A percentile compares a stretch with the other conserved stretches of the same genome.
Evolutionary conservation across 2,329 filamentous ascomycete species (phyloP).

Genomic region (Domatiomyces globalis): DNA sequence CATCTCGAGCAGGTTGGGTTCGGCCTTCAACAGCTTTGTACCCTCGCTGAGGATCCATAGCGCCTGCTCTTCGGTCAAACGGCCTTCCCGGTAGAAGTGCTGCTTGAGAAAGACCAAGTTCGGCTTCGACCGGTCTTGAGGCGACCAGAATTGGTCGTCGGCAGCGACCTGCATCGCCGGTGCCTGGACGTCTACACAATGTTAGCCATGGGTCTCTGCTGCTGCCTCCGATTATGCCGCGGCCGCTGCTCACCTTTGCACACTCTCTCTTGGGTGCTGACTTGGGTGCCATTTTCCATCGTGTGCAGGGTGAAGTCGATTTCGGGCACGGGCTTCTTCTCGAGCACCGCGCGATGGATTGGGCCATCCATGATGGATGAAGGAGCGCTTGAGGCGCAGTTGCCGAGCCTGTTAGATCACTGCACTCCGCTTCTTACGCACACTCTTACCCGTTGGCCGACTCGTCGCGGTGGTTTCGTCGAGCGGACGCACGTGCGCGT

Average conservation of each 20-base stretch:
- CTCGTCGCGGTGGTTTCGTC: not conserved
- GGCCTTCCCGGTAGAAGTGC: slow-evolving; percentile 94
- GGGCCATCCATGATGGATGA: slow-evolving; percentile 27
- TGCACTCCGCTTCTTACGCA: not conserved
- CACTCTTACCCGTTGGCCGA: not conserved
- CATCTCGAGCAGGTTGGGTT: slow-evolving; percentile 97
- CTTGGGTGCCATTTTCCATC: slow-evolving; percentile 93
- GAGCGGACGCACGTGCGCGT: not conserved
- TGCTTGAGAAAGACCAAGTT: slow-evolving; percentile 92
- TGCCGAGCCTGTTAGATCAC: not conserved
- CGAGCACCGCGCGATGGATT: slow-evolving; percentile 75
- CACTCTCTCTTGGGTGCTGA: slow-evolving; percentile 88
- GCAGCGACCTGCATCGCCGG: slow-evolving; percentile 85
- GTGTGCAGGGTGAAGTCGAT: slow-evolving; percentile 98
- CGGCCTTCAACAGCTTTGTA: slow-evolving; percentile 70
- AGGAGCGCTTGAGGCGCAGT: slow-evolving; percentile 14
- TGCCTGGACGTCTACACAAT: slow-evolving; percentile 76
- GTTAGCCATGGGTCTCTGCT: slow-evolving; percentile 1
- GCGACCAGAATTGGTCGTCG: slow-evolving; percentile 87
- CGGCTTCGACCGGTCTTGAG: slow-evolving; percentile 72
- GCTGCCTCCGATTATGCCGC: not conserved
- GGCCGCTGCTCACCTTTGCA: slow-evolving; percentile 69
- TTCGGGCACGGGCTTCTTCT: slow-evolving; percentile 92
- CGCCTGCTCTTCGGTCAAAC: slow-evolving; percentile 91
- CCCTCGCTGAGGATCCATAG: slow-evolving; percentile 86